Evolutionary conservation across 129 eudicot species (phyloP).

Genomic region (Flaveria brownii): DNA sequence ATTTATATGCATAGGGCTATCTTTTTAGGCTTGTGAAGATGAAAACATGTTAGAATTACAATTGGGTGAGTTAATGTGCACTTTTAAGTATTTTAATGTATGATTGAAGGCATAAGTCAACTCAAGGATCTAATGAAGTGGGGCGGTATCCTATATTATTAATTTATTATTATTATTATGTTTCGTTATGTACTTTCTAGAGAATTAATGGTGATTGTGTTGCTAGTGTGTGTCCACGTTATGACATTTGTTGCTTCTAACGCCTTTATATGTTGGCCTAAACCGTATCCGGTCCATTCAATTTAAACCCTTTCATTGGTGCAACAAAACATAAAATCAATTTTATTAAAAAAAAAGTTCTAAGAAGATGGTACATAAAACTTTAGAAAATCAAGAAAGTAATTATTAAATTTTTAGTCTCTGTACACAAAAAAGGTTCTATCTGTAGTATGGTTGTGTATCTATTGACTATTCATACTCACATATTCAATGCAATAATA

Average conservation of each 20-base stretch:
- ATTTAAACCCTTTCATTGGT: not conserved
- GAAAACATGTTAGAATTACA: slow-evolving; percentile 14
- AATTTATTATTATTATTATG: no score
- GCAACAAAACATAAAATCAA: not conserved
- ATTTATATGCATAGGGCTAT: not conserved
- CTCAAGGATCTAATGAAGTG: slow-evolving; percentile 22
- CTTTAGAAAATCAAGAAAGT: no score
- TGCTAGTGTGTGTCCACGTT: slow-evolving; percentile 10
- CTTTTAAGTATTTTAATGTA: slow-evolving; percentile 2
- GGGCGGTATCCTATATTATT: slow-evolving; percentile 32
- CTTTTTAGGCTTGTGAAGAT: not conserved
- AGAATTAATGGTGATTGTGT: slow-evolving; percentile 6
- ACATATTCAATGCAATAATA: no score
- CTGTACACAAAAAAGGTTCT: no score
- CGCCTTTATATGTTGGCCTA: slow-evolving; percentile 12
- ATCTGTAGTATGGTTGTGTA: no score
- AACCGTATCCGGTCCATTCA: slow-evolving; percentile 3
- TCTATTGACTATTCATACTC: no score
- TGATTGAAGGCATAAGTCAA: slow-evolving; percentile 28
- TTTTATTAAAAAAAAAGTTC: not conserved
- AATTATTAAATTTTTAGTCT: no score
- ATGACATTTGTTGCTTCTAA: slow-evolving; percentile 7
- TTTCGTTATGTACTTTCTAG: slow-evolving; percentile 10
- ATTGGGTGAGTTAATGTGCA: slow-evolving; percentile 25
- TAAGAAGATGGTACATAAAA: not conserved